Conservation (phyloP, 2,329 filamentous ascomycete genomes). For the Fusarium sp. region DNA sequence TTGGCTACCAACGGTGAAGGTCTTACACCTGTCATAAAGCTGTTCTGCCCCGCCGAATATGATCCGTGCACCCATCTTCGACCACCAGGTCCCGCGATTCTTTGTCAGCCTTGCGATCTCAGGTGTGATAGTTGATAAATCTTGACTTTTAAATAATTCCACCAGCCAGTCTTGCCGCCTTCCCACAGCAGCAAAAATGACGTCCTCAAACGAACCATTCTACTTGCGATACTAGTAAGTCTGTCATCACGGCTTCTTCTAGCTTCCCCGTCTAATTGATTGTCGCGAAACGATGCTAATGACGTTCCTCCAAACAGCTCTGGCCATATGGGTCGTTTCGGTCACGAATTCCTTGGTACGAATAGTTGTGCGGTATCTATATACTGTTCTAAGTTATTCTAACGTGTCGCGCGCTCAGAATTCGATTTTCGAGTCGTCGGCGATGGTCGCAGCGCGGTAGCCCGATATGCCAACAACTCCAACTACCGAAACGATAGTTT, state of each 20-base stretch:
- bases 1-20: conserved; percentile 12
- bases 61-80: conserved; percentile 30
- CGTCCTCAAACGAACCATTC: conserved; percentile 81
- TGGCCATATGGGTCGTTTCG: conserved; percentile 95
- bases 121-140: conserved; percentile 6
- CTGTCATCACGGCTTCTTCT: not conserved
- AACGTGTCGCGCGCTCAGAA: conserved; percentile 65
- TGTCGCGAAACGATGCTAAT: conserved; percentile 13
- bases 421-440: conserved; percentile 95
- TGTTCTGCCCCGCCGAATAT: conserved; percentile 36
- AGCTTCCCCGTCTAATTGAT: not conserved
- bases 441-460: conserved; percentile 91
- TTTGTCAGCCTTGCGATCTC: conserved; percentile 41
- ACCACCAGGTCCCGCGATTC: conserved; percentile 33
- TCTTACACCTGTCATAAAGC: conserved; percentile 21
- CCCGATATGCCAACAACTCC: conserved; percentile 98
- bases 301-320: conserved; percentile 68
- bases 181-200: conserved; percentile 58
- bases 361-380: not conserved
- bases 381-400: not conserved
- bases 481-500: conserved; percentile 99
- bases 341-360: conserved; percentile 94
- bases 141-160: not conserved
- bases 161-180: not conserved
- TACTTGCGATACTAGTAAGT: conserved; percentile 97